These are phyloP conservation scores for Agaricus blazei DNA, from an alignment of 768 basidiomycete genomes.

Conservation along the genomic window DNA sequence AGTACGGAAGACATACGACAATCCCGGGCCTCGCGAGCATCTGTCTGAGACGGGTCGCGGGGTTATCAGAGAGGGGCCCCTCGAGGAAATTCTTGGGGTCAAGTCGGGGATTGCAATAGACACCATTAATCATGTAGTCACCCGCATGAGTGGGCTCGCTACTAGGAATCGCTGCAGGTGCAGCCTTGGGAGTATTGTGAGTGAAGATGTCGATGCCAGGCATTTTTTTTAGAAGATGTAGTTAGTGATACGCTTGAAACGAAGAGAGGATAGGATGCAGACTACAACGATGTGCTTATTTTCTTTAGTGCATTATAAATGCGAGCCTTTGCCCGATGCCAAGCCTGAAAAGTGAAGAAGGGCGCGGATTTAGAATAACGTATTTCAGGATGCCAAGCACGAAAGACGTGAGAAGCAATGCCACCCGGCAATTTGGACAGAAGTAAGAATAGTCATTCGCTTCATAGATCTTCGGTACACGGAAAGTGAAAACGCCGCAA, in stretches of 20 bases:
- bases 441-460: neutral
- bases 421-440: neutral
- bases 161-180: neutral
- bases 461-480: too few species aligned
- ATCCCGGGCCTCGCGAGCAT: conserved; percentile 64
- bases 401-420: neutral
- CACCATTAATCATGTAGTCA: conserved; percentile 9
- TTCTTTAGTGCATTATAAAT: neutral
- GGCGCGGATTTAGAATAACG: conserved; percentile 2
- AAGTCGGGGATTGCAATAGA: conserved; percentile 61
- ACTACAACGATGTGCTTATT: too few species aligned
- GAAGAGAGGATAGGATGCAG: neutral
- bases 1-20: conserved; percentile 40
- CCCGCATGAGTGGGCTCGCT: neutral
- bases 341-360: neutral
- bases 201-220: conserved; percentile 8
- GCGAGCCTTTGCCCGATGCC: neutral
- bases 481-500: too few species aligned
- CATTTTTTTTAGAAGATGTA: neutral
- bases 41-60: conserved; percentile 62
- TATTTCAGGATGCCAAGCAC: neutral
- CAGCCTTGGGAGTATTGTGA: neutral
- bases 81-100: conserved; percentile 63
- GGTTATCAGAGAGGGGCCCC: conserved; percentile 58
- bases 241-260: neutral